Evolutionary conservation across 495 filamentous ascomycete species (phyloP), one percentile per base, ranked within the genome.

Genomic region (Letharia lupina): DNA sequence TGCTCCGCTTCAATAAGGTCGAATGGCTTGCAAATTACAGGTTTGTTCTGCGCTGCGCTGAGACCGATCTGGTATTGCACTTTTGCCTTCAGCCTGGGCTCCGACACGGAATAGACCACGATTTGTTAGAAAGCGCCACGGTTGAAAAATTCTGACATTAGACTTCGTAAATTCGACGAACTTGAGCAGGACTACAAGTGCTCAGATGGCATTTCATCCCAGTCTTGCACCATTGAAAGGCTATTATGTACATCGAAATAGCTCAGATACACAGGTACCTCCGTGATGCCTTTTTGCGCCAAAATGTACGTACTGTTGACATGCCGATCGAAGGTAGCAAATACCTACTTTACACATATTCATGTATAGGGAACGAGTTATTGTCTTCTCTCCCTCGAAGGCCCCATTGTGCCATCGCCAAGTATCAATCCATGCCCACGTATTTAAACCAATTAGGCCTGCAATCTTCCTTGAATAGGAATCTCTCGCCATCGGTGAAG

Each of bases 371-470:
- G 2, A 20, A 37, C 2, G 8, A n/a, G 7, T 37, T 37, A 39
- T 31, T 4, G 2, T 31, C 48, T 31, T 52, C 23, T 11, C n/a
- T 52, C 4, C 23, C 31, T 57, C 54, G 33, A 35, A 37, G 50
- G 33, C 50, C 50, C 10, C 28, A 16, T 54, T 12, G 0, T 57
- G 31, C 39, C 57, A 54, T 40, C 31, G 50, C 45, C 15, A 5
- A 7, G 3, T 12, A 4, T 66, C 47, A 97, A 74, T 86, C 85
- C 80, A 88, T 91, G 60, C 93, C 91, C 37, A 88, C 91, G 75
- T 87, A 91, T 77, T 96, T 92, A 81, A 99, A 99, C 87, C 95
- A 99, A 74, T 90, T 91, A 40, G 93, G 91, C 62, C 95, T 82
- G 78, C 95, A 99, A 76, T 99, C 95, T 73, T 99, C 95, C 74